A percentile compares a stretch with the other conserved stretches of the same genome.
These are phyloP conservation scores for Lecanoromycetidae sp. DNA, from an alignment of 2,329 filamentous ascomycete genomes.

Conservation along the genomic window DNA sequence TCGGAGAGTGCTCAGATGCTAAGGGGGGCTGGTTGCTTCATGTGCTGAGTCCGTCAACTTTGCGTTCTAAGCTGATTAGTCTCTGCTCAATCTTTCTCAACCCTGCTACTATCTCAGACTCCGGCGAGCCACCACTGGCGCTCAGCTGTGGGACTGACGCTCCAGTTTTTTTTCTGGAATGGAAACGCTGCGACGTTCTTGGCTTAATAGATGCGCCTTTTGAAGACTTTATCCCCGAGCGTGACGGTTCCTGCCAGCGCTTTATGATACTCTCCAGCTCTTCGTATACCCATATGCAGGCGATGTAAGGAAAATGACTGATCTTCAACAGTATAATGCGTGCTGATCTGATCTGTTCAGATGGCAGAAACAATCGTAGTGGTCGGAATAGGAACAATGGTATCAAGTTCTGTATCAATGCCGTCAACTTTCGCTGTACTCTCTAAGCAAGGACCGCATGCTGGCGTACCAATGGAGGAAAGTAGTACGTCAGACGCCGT, in stretches of 20 bases:
- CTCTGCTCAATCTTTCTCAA: conserved; percentile 4
- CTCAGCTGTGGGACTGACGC: conserved; percentile 1
- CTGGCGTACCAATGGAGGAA: conserved; percentile 36
- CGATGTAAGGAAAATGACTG: conserved; percentile 47
- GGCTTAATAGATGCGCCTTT: background rate
- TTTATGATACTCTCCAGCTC: conserved; percentile 10
- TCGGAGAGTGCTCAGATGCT: no score
- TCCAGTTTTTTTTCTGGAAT: background rate
- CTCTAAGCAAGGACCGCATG: no score
- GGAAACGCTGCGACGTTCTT: background rate
- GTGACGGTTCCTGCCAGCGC: conserved; percentile 4
- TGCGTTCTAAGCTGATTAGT: conserved; percentile 5
- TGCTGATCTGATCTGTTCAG: conserved; percentile 41
- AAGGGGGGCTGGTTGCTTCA: no score
- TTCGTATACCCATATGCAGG: conserved; percentile 46
- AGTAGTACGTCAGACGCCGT: conserved; percentile 35
- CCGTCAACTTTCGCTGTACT: background rate
- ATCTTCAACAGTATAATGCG: conserved; percentile 48
- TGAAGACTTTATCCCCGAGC: no score
- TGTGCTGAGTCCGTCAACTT: conserved; percentile 6
- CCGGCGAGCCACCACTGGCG: background rate
- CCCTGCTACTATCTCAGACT: background rate
- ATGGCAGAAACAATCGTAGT: conserved; percentile 44
- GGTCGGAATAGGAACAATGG: conserved; percentile 45
- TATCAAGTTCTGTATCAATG: conserved; percentile 42